phyloP scores from a whole-genome alignment of 2,329 filamentous ascomycete species.

The Cercospora nicotianae region DNA sequence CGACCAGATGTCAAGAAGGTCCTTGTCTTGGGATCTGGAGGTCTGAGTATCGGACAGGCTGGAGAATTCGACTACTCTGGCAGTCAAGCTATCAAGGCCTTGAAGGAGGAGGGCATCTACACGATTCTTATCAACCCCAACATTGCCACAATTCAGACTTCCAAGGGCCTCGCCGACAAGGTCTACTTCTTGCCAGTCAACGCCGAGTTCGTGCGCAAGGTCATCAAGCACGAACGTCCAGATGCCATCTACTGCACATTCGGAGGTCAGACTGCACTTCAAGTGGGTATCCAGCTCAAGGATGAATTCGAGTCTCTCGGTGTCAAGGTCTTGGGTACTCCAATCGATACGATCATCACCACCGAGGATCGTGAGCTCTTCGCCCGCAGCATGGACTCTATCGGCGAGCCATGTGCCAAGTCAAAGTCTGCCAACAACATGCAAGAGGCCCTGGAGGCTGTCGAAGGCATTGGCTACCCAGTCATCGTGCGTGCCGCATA shows the following conservation, averaged over 20 bases:
- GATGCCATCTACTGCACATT: constrained; percentile 98
- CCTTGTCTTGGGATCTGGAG: constrained; percentile 88
- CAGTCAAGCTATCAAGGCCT: constrained; percentile 94
- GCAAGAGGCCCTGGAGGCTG: constrained; percentile 83
- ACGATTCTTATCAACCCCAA: constrained; percentile 98
- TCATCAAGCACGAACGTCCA: constrained; percentile 89
- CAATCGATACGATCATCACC: constrained; percentile 97
- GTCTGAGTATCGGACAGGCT: constrained; percentile 94
- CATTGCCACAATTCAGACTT: constrained; percentile 98
- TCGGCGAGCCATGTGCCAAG: constrained; percentile 96
- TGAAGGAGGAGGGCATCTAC: constrained; percentile 98
- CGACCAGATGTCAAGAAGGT: constrained; percentile 89
- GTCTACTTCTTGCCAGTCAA: constrained; percentile 98
- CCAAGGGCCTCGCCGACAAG: constrained; percentile 95
- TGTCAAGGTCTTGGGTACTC: constrained; percentile 91
- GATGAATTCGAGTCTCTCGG: constrained; percentile 92
- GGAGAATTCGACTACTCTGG: constrained; percentile 99
- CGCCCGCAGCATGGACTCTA: constrained; percentile 96
- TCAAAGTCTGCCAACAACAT: constrained; percentile 88
- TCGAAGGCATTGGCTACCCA: constrained; percentile 90
- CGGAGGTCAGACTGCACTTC: constrained; percentile 94
- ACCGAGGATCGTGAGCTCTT: constrained; percentile 98
- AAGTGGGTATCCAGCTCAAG: constrained; percentile 95
- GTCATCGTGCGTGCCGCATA: constrained; percentile 97
- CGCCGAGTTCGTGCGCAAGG: constrained; percentile 94